Base-by-base conservation (phyloP, 2,329 filamentous ascomycete genomes). In the Chaetothyriales sp. region DNA sequence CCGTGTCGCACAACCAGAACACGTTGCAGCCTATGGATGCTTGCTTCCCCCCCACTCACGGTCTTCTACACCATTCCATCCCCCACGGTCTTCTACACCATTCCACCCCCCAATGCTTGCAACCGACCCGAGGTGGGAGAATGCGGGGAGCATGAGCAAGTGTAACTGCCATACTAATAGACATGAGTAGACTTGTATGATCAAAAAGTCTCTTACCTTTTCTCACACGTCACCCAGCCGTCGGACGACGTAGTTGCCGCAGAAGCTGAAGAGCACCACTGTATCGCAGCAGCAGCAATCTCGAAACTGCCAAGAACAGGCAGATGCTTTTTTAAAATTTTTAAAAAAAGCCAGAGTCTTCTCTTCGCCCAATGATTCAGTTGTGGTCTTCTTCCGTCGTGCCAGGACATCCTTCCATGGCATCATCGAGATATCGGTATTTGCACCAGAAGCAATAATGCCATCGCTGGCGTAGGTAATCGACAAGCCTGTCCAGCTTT, bases 361-460 rank as follows among this genome's bases (percentile, higher is more conserved):
- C 62, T 70, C 69, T 44, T 70, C 29, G 2, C 29, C 67, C 51
- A 47, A 76, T 75, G 52, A 75, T 76, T 78, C 65, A 82, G 60
- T 80, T 80, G 64, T 83, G 80, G 61, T 95, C 89, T 63, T 95
- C 89, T 68, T 95, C 92, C 0, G 81, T 85, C 37, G 83, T 51
- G 0, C 92, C 92, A 0, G 92, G 90, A 73, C 92, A 98, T 0
- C 86, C 89, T 10, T 92, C 87, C 83, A 95, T 82, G 62, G 88
- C 81, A 0, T 61, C 59, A 18, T 65, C 65, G 29, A 81, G 77
- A 65, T 95, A 98, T 49, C 73, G 73, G 67, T 77, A 85, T 66
- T 95, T 97, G 69, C 92, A 98, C 86, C 89, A 98, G 65, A 95
- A 95, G 70, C 92, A 98, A 65, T 98, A 98, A 45, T 75, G 69